Conservation (phyloP, 768 basidiomycete species). For the Serendipita sp. region DNA sequence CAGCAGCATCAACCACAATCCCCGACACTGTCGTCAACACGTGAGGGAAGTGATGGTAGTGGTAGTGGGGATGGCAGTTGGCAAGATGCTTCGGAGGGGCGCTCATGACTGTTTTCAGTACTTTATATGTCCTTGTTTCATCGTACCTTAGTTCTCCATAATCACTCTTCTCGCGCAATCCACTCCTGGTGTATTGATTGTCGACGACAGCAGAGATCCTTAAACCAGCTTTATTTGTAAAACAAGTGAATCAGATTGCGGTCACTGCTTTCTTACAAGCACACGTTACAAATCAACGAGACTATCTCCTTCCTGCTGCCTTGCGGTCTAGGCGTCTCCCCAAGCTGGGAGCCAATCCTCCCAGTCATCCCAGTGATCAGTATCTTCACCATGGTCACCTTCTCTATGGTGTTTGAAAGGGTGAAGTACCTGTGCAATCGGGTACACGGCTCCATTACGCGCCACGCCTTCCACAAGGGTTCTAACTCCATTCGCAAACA, state of each 20-base stretch:
- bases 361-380: constrained; percentile 29
- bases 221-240: not conserved
- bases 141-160: no score
- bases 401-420: constrained; percentile 16
- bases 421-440: constrained; percentile 28
- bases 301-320: not conserved
- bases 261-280: not conserved
- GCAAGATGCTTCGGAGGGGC: not conserved
- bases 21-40: not conserved
- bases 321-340: constrained; percentile 22
- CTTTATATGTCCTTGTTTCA: not conserved
- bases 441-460: constrained; percentile 44
- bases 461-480: constrained; percentile 32
- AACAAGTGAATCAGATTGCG: not conserved
- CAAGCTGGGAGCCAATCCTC: constrained; percentile 36
- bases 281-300: not conserved
- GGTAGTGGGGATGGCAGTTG: not conserved
- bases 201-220: not conserved
- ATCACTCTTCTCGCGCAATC: not conserved
- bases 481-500: constrained; percentile 29
- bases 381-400: constrained; percentile 7
- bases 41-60: not conserved
- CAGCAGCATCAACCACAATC: not conserved
- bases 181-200: not conserved
- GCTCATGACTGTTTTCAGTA: not conserved